These are phyloP conservation scores for Entomortierella parvispora DNA, from an alignment of 192 early-diverging fungal genomes.

Conservation along the genomic window DNA sequence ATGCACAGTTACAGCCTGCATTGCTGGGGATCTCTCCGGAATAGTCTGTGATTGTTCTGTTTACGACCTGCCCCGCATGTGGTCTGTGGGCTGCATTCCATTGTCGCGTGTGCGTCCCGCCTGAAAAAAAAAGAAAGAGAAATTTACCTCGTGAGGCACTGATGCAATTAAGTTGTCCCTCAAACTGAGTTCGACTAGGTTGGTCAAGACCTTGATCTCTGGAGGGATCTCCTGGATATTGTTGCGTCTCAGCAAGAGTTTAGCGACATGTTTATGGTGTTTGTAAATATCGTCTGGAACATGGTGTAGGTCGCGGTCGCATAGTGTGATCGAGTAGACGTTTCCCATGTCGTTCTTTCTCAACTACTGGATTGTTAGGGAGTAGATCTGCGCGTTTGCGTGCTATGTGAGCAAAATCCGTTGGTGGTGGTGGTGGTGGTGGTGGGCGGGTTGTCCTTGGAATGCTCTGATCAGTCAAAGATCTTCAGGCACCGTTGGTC, in stretches of 20 bases:
- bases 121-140: not conserved
- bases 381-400: not conserved
- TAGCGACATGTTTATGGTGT: conserved; percentile 47
- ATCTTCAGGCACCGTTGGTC: too few relatives aligned
- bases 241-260: conserved; percentile 30
- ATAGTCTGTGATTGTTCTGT: too few relatives aligned
- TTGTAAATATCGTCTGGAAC: conserved; percentile 51
- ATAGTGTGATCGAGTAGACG: conserved; percentile 49
- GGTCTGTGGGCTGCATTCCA: too few relatives aligned
- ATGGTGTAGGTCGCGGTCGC: conserved; percentile 45
- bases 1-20: too few relatives aligned
- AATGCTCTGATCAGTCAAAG: too few relatives aligned
- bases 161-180: conserved; percentile 38
- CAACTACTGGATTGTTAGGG: not conserved
- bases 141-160: conserved; percentile 30
- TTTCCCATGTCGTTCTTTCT: conserved; percentile 23
- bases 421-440: too few relatives aligned
- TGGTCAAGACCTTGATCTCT: conserved; percentile 48
- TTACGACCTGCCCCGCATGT: too few relatives aligned
- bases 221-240: conserved; percentile 49
- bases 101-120: too few relatives aligned
- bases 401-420: not conserved
- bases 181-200: conserved; percentile 38
- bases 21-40: too few relatives aligned
- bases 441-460: too few relatives aligned